These are phyloP conservation scores for Lachancea mirantina DNA, from an alignment of 805 yeast species.

Conservation along the genomic window DNA sequence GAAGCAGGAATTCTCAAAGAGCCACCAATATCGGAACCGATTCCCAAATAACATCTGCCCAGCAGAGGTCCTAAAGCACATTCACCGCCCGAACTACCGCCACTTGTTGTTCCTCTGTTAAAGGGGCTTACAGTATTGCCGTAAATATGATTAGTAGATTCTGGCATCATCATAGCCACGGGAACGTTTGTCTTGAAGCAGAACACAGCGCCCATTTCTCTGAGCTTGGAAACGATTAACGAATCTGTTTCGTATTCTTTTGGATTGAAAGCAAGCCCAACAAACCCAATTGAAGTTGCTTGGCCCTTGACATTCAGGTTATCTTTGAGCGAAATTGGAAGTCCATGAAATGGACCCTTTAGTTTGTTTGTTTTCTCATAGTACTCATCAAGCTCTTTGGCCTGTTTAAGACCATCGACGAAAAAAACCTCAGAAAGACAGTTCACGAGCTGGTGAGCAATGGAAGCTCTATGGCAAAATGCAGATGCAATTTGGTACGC, in stretches of 20 bases:
- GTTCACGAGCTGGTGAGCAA: constrained; percentile 48
- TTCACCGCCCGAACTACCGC: constrained; percentile 52
- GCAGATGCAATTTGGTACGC: constrained; percentile 45
- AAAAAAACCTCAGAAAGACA: constrained; percentile 36
- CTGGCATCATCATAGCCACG: constrained; percentile 44
- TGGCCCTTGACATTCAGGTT: constrained; percentile 36
- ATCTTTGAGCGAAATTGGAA: constrained; percentile 57
- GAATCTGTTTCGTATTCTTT: constrained; percentile 31
- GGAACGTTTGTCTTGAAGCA: constrained; percentile 50
- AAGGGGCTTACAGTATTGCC: constrained; percentile 44
- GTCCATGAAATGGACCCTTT: constrained; percentile 61
- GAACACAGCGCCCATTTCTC: constrained; percentile 45
- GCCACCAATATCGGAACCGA: constrained; percentile 53
- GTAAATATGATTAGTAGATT: constrained; percentile 38
- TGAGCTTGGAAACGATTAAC: constrained; percentile 35
- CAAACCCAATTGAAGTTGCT: constrained; percentile 44
- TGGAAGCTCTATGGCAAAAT: constrained; percentile 50
- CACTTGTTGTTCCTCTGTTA: constrained; percentile 38
- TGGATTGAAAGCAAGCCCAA: constrained; percentile 36
- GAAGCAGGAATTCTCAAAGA: constrained; percentile 43
- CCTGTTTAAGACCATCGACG: constrained; percentile 50
- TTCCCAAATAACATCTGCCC: constrained; percentile 41
- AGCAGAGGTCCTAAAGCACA: constrained; percentile 39
- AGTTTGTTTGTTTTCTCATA: constrained; percentile 41
- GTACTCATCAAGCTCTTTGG: constrained; percentile 47